Percentiles rank a stretch among this genome's conserved stretches.
Evolutionary conservation across 371 early-diverging fungal species (phyloP).

Genomic region (Mucor saturninus): DNA sequence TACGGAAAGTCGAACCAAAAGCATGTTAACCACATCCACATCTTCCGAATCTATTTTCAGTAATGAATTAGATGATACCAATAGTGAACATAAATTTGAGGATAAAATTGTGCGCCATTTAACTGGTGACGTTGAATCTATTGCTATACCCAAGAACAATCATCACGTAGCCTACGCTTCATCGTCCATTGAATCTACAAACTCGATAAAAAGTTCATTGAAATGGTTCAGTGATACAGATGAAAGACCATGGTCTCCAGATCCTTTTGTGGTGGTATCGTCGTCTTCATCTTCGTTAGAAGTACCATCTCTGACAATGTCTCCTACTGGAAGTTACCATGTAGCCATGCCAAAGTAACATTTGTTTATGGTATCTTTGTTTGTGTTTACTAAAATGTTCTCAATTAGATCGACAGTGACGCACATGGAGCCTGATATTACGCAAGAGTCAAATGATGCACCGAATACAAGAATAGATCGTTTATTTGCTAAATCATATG

Average conservation of each 20-base stretch:
- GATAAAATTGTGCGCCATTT: constrained; percentile 49
- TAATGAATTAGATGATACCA: constrained; percentile 37
- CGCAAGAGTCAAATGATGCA: constrained; percentile 20
- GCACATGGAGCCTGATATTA: constrained; percentile 55
- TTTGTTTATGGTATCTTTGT: neutral
- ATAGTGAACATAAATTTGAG: constrained; percentile 35
- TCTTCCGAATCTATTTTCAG: constrained; percentile 37
- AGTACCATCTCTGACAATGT: constrained; percentile 10
- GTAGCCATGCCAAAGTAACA: constrained; percentile 51
- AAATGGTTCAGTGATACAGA: constrained; percentile 19
- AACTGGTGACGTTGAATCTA: constrained; percentile 53
- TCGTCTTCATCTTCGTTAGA: constrained; percentile 13
- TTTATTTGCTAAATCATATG: constrained; percentile 67
- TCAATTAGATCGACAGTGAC: constrained; percentile 43
- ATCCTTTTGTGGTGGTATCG: constrained; percentile 17
- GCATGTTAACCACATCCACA: constrained; percentile 1
- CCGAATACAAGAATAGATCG: constrained; percentile 39
- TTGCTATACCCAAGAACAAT: constrained; percentile 44
- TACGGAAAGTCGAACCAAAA: constrained; percentile 38
- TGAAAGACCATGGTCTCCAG: constrained; percentile 27
- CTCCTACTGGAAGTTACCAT: constrained; percentile 35
- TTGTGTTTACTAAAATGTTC: neutral
- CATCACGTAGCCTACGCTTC: neutral
- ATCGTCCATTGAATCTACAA: constrained; percentile 27
- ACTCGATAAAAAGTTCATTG: constrained; percentile 13